Percentiles rank a stretch among this genome's conserved stretches.
phyloP scores from a whole-genome alignment of 257 asterid genomes.

The Leonotis leonurus region DNA sequence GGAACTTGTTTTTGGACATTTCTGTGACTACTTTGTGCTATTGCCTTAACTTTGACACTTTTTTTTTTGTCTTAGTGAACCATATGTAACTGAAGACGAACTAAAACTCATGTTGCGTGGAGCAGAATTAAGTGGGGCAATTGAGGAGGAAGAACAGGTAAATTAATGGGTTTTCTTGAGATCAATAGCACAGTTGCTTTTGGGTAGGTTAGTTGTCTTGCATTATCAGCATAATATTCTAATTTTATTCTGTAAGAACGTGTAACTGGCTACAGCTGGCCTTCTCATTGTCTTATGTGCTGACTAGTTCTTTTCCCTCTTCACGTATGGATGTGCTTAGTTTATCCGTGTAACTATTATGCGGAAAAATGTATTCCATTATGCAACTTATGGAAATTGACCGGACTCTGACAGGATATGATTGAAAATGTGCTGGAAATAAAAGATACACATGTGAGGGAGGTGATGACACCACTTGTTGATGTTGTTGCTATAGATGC shows the following conservation, averaged over 20 bases:
- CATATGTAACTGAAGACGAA: constrained; percentile 97
- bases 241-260: constrained; percentile 1
- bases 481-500: constrained; percentile 95
- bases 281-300: constrained; percentile 4
- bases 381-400: constrained; percentile 8
- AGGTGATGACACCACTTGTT: constrained; percentile 99
- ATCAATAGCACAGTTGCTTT: too few relatives aligned
- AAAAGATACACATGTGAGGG: constrained; percentile 97
- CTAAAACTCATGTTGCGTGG: constrained; percentile 95
- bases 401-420: constrained; percentile 70
- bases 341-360: constrained; percentile 3
- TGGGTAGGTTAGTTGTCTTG: too few relatives aligned
- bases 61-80: constrained; percentile 57
- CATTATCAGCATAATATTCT: background rate
- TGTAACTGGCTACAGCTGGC: background rate
- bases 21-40: background rate
- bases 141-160: constrained; percentile 99
- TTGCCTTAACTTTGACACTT: constrained; percentile 8
- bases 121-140: constrained; percentile 98
- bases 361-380: background rate
- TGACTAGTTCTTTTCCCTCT: background rate
- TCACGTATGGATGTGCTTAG: background rate
- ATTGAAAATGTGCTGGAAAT: constrained; percentile 95
- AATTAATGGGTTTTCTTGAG: constrained; percentile 8
- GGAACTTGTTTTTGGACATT: constrained; percentile 2